Base-by-base conservation (phyloP, 768 basidiomycete genomes). In the Mycena polygramma region DNA sequence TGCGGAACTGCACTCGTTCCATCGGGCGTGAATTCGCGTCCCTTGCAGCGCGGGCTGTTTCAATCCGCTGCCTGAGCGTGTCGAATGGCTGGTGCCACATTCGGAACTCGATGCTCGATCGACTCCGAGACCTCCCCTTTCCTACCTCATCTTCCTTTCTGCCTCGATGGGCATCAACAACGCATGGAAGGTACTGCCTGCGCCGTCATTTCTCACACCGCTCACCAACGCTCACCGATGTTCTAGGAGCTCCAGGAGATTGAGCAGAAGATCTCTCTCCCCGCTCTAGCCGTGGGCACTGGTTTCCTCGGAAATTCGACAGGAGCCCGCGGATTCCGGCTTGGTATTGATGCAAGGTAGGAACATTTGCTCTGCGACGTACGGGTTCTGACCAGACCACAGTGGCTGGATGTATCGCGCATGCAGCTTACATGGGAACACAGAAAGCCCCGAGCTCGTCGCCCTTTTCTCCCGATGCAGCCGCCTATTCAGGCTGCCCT, bases 401-500 rank as follows among this genome's bases (percentile, higher is more conserved):
- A 73, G 65, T 57, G 57, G 59, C 20, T 75, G 71, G 65, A 70
- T 75, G 46, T 68, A 62, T 20, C 35, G 61, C 15, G 69, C 69
- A 22, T 46, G 45, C 11, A 8, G 26, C 75, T 79, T 45, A 75
- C 84, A 63, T 82, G 84, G 83, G 76, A 80, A 74, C 49, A 80
- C 81, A 1, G 80, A 84, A 64, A 85, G 85, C 67, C 84, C 84
- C 2, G 81, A 82, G 72, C 77, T 87, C 15, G 75, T 81, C 4
- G 80, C 80, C 0, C 79, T 88, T 10, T 87, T 84, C 71, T 81
- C 80, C 73, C 83, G 83, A 41, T 78, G 84, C 48, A 78, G 80
- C 24, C 75, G 78, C 0, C 76, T 86, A 13, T 69, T 85, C 4
- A 68, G 79, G 35, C 76, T 84, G 26, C 83, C 83, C 0, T 72